Evolutionary conservation across 1,139 yeast species (phyloP).

Genomic region (Wickerhamiella infanticola): DNA sequence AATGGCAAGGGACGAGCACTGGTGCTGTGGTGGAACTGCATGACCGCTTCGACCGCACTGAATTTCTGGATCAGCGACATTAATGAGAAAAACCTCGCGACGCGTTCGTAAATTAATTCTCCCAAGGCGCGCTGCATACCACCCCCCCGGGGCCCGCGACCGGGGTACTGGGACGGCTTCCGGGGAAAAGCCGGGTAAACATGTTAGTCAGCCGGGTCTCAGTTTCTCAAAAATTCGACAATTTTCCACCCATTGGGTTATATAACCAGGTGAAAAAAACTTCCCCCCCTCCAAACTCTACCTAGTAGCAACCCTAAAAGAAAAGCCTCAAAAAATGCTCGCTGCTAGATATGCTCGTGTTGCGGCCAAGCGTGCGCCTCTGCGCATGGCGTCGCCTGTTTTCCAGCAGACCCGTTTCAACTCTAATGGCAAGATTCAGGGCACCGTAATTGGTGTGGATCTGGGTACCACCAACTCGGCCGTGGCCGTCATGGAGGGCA

Average conservation of each 20-base stretch:
- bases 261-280: neutral
- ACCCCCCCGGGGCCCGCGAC: no score
- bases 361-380: constrained; percentile 14
- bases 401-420: constrained; percentile 21
- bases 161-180: neutral
- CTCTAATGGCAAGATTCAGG: constrained; percentile 28
- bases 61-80: constrained; percentile 8
- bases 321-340: constrained; percentile 15
- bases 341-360: constrained; percentile 24
- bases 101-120: neutral
- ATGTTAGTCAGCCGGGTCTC: neutral
- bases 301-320: neutral
- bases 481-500: constrained; percentile 96
- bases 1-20: constrained; percentile 8
- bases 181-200: no score
- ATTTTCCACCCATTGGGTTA: neutral
- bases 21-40: constrained; percentile 11
- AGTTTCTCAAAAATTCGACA: constrained; percentile 1
- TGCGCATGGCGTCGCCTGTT: constrained; percentile 10
- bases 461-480: constrained; percentile 99
- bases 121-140: neutral
- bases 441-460: constrained; percentile 91
- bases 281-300: constrained; percentile 1
- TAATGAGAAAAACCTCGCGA: neutral
- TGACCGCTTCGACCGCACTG: constrained; percentile 9